Evolutionary conservation across 1,284 basidiomycete genomes (phyloP).

Genomic region (Malassezia dermatis): DNA sequence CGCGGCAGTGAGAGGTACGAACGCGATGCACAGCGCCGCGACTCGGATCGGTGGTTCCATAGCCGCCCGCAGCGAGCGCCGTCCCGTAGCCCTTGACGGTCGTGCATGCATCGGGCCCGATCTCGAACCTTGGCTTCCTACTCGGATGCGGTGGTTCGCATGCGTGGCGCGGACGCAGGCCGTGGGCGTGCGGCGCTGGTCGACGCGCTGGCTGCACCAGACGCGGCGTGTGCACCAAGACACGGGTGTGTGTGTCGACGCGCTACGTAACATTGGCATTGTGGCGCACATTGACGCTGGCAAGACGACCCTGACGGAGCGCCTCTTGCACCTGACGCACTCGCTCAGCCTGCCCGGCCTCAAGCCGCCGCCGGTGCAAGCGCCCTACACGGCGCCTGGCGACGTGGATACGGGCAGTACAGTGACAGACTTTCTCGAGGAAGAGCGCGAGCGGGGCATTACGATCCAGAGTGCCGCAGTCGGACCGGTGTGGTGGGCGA

Average conservation of each 20-base stretch:
- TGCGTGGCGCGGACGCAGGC: neutral
- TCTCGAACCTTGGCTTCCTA: neutral
- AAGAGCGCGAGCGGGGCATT: slow-evolving; percentile 76
- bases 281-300: slow-evolving; percentile 58
- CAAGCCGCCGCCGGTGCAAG: neutral
- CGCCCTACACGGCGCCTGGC: slow-evolving; percentile 51
- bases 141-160: neutral
- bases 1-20: too few relatives aligned
- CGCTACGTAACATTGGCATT: slow-evolving; percentile 33
- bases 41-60: neutral
- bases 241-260: neutral
- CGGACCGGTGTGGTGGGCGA: slow-evolving; percentile 64
- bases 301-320: slow-evolving; percentile 81
- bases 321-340: slow-evolving; percentile 64
- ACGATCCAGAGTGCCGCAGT: slow-evolving; percentile 86
- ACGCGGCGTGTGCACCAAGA: neutral
- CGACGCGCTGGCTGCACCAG: neutral
- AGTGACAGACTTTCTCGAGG: slow-evolving; percentile 78
- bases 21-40: neutral
- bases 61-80: neutral
- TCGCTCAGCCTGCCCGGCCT: slow-evolving; percentile 5
- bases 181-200: neutral
- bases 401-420: slow-evolving; percentile 81
- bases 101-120: neutral
- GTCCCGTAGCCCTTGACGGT: neutral